Conservation (phyloP, 495 filamentous ascomycete genomes). For the Tricharina praecox region DNA sequence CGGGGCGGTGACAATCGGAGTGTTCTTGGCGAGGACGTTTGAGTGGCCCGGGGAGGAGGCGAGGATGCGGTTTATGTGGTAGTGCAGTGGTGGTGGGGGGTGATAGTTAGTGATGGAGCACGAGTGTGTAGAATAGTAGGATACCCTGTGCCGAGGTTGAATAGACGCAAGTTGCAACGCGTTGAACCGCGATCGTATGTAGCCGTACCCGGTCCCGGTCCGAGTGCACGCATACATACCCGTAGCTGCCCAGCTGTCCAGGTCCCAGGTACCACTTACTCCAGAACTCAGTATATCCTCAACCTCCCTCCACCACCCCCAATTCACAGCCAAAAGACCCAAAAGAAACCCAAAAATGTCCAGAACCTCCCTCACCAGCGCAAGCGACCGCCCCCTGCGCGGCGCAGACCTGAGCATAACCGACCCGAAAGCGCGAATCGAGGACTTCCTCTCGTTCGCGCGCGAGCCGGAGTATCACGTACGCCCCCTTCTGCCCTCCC, state of each 20-base stretch:
- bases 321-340: background rate
- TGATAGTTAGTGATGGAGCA: no score
- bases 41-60: constrained; percentile 64
- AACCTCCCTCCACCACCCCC: background rate
- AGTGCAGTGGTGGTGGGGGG: no score
- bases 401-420: background rate
- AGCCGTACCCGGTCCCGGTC: no score
- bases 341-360: background rate
- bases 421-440: background rate
- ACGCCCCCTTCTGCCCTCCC: no score
- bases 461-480: no score
- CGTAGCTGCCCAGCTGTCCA: no score
- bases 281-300: background rate
- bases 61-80: constrained; percentile 92
- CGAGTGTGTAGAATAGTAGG: no score
- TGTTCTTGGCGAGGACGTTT: constrained; percentile 68
- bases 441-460: no score
- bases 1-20: constrained; percentile 56
- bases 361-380: background rate
- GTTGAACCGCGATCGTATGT: no score
- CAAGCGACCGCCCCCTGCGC: background rate
- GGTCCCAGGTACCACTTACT: background rate
- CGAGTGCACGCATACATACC: no score
- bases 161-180: no score
- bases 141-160: no score